Evolutionary conservation across 768 basidiomycete species (phyloP), one percentile per base, ranked within the genome.

Genomic region (Mycena capillaripes): DNA sequence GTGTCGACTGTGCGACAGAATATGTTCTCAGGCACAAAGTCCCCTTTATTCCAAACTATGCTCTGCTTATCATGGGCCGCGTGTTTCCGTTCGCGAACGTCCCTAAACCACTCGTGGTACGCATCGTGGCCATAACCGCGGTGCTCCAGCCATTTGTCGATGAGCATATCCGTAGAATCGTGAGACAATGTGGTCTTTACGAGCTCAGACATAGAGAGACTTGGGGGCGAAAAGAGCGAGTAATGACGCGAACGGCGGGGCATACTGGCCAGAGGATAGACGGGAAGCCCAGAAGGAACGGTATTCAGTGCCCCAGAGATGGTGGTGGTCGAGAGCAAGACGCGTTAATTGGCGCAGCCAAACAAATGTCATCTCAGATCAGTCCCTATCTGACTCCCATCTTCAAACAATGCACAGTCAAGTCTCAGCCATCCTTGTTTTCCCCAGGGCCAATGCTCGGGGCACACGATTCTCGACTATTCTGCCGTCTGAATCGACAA

Each of bases 121-220:
- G 90, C 87, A 83, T 93, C 91, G 72, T 92, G 90, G 14, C 83
- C 84, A 61, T 79, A 79, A 52, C 84, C 85, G 77, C 89, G 89
- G 78, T 93, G 92, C 78, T 94, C 92, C 53, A 94, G 91, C 93
- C 93, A 94, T 80, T 91, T 92, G 86, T 94, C 92, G 82, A 94
- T 94, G 76, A 94, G 90, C 83, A 90, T 86, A 83, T 93, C 92
- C 1, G 93, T 93, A 21, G 90, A 87, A 75, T 93, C 91, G 83
- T 93, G 90, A 82, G 92, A 91, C 67, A 94, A 87, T 7, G 92
- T 93, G 48, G 92, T 94, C 82, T 91, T 91, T 64, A 94, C 89
- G 58, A 94, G 92, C 83, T 94, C 93, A 70, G 91, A 91, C 90
- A 93, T 93, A 48, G 89, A 87, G 66, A 94, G 88, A 32, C 84